Evolutionary conservation across 2,329 filamentous ascomycete species (phyloP), one percentile per base, ranked within the genome.

Genomic region (Pseudophaeomoniella oleicola): DNA sequence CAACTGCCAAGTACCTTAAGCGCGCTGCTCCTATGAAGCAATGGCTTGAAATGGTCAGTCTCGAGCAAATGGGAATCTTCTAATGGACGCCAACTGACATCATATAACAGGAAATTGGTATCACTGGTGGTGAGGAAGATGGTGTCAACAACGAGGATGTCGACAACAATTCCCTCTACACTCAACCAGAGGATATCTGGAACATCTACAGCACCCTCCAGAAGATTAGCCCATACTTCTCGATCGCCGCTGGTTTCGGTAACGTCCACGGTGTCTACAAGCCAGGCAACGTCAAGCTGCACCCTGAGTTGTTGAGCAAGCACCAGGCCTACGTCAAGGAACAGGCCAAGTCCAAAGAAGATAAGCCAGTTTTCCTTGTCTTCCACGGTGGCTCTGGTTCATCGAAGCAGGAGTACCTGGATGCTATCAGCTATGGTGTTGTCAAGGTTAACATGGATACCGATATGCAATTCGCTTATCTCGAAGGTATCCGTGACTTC

Each of bases 361-460:
- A 82, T 57, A 94, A 94, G 80, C 90, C 90, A 50, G 83, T 96
- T 57, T 96, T 87, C 78, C 85, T 98, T 55, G 90, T 98, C 62
- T 98, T 98, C 81, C 90, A 98, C 74, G 90, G 90, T 55, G 90
- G 90, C 53, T 93, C 84, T 46, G 90, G 90, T 50, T 92, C 83
- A 47, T 72, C 73, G 59, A 92, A 94, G 71, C 64, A 84, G 51
- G 90, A 98, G 69, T 98, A 82, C 74, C 71, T 69, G 45, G 76
- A 85, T 52, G 88, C 87, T 57, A 94, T 94, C 63, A 67, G 69
- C 58, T 81, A 88, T 64, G 90, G 90, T 71, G 88, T 98, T 51
- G 81, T 94, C 69, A 98, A 98, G 80, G 90, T 98, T 67, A 98
- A 98, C 72, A 72, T 98, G 53, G 90, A 98, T 67, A 98, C 90